phyloP scores from a whole-genome alignment of 331 rosid genomes.

The Malus hybrid region DNA sequence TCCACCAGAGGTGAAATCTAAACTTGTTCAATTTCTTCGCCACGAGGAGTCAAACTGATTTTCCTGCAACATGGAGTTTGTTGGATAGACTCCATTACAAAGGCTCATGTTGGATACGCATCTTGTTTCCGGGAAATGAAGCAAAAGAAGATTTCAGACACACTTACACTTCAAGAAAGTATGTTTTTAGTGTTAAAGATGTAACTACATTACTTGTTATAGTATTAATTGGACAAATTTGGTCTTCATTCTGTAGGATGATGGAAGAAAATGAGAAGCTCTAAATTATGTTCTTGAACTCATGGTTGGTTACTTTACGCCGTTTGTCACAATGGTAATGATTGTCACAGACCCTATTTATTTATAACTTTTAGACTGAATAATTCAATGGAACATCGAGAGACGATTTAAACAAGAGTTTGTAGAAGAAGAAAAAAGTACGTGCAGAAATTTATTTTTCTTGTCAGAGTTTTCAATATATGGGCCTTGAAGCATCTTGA shows the following conservation, averaged over 20 bases:
- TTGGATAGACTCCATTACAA: background rate
- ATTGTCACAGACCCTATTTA: too few species aligned
- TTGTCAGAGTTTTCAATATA: too few species aligned
- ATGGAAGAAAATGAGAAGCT: background rate
- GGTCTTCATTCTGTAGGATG: background rate
- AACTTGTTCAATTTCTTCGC: conserved; percentile 39
- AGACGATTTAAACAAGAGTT: too few species aligned
- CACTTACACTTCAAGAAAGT: background rate
- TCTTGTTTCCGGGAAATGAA: background rate
- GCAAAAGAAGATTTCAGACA: background rate
- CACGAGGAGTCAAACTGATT: conserved; percentile 34
- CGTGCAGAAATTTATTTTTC: too few species aligned
- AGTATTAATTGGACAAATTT: background rate
- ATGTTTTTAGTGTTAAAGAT: background rate
- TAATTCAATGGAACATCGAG: too few species aligned
- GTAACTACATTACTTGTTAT: background rate
- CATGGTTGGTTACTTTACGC: too few species aligned
- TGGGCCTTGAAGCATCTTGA: background rate
- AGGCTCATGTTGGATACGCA: conserved; percentile 5
- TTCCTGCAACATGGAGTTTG: background rate
- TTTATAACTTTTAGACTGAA: too few species aligned
- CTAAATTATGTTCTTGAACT: too few species aligned
- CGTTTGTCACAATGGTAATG: too few species aligned
- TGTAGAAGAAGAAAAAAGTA: too few species aligned
- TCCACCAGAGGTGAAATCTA: conserved; percentile 60